These are phyloP conservation scores for Coniferiporia weirii DNA, from an alignment of 1,284 basidiomycete species.

Conservation along the genomic window DNA sequence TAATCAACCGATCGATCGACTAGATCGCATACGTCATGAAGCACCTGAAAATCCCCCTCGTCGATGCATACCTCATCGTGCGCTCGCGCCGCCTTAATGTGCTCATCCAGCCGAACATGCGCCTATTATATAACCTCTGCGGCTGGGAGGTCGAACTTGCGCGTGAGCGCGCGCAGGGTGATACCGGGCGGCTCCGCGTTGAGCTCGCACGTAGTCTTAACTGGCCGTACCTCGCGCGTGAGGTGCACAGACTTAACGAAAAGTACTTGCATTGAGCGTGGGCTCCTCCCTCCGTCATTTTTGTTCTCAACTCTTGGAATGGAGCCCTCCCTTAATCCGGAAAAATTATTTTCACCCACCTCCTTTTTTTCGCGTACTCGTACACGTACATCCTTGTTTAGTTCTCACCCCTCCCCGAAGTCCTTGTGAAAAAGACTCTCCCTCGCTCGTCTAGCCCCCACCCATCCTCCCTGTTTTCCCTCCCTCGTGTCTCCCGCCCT, in stretches of 20 bases:
- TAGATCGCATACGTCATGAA: conserved; percentile 96
- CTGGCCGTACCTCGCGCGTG: conserved; percentile 75
- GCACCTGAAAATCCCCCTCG: conserved; percentile 79
- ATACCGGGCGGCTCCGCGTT: conserved; percentile 42
- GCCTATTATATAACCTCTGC: conserved; percentile 87
- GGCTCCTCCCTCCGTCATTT: background rate
- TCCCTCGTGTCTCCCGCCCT: no score
- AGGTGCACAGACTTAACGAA: conserved; percentile 76
- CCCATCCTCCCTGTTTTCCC: no score
- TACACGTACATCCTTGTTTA: no score
- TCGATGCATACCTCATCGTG: conserved; percentile 90
- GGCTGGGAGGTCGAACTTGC: conserved; percentile 89
- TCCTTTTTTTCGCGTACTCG: no score
- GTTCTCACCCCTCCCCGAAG: no score
- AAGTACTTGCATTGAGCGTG: conserved; percentile 57
- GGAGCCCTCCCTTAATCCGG: no score
- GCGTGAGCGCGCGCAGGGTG: conserved; percentile 52
- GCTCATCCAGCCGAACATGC: conserved; percentile 91
- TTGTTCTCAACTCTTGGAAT: background rate
- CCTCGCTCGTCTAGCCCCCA: no score
- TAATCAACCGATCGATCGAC: background rate
- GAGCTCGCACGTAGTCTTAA: conserved; percentile 62
- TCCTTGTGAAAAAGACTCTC: no score
- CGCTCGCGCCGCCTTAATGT: conserved; percentile 79
- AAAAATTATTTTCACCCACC: no score